phyloP scores from a whole-genome alignment of 2,329 filamentous ascomycete species.

The Ciborinia camelliae region DNA sequence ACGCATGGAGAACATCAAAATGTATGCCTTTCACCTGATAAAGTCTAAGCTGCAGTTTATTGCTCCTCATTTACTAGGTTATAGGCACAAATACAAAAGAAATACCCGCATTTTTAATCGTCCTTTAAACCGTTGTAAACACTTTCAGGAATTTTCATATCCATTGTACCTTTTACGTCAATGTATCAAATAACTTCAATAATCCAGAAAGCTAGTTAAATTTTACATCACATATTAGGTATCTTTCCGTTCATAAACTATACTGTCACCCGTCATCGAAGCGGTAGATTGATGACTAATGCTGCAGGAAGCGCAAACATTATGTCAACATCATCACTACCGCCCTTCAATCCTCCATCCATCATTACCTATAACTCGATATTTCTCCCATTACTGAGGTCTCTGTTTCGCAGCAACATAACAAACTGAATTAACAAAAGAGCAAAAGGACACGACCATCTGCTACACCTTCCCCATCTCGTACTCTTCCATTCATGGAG shows the following conservation, averaged over 20 bases:
- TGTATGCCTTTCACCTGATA: neutral
- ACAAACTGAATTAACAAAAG: too few species aligned
- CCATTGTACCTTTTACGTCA: neutral
- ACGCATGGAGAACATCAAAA: neutral
- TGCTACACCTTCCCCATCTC: too few species aligned
- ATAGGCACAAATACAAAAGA: neutral
- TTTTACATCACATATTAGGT: too few species aligned
- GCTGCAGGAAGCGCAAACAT: neutral
- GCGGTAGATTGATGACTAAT: slow-evolving; percentile 1
- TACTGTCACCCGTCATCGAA: neutral
- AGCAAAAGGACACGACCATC: neutral
- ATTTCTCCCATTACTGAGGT: neutral
- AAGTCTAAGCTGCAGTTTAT: too few species aligned
- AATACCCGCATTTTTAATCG: neutral
- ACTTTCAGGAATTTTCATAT: neutral
- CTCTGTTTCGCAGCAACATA: neutral
- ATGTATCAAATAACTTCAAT: neutral
- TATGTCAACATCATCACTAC: neutral
- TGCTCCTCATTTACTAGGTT: neutral
- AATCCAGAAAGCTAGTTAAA: neutral
- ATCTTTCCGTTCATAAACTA: neutral
- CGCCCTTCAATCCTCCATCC: neutral
- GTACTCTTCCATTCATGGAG: neutral
- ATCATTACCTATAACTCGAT: neutral
- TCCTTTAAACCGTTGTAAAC: neutral